These are phyloP conservation scores for Rhodofomes roseus DNA, from an alignment of 1,284 basidiomycete genomes.

Conservation along the genomic window DNA sequence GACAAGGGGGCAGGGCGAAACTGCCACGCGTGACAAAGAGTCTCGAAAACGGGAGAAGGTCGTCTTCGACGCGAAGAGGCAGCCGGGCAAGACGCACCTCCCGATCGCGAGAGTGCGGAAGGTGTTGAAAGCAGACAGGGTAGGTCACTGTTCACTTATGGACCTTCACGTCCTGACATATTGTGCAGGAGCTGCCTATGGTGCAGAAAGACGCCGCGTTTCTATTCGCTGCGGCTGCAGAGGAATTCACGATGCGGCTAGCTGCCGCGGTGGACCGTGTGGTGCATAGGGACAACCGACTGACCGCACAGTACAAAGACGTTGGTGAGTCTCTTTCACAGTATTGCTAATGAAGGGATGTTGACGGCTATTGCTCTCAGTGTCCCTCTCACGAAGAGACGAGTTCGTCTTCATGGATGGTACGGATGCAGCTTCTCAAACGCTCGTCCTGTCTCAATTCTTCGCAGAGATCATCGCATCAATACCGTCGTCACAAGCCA, in stretches of 20 bases:
- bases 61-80: constrained; percentile 8
- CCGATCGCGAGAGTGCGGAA: constrained; percentile 73
- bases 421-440: constrained; percentile 12
- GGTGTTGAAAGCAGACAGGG: constrained; percentile 79
- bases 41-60: constrained; percentile 9
- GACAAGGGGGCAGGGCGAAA: not conserved
- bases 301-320: constrained; percentile 68
- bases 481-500: constrained; percentile 28
- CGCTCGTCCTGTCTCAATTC: not conserved
- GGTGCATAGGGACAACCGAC: constrained; percentile 59
- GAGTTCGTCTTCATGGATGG: constrained; percentile 74
- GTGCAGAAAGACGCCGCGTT: constrained; percentile 71
- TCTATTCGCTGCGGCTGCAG: constrained; percentile 71
- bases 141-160: constrained; percentile 20
- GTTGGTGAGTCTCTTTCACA: constrained; percentile 46
- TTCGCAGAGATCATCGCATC: constrained; percentile 52
- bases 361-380: not conserved
- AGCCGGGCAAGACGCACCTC: constrained; percentile 58
- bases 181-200: constrained; percentile 62
- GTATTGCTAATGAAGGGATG: not conserved
- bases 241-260: constrained; percentile 71
- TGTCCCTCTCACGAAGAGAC: constrained; percentile 53
- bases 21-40: not conserved
- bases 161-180: not conserved
- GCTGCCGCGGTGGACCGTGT: constrained; percentile 55